These are phyloP conservation scores for Didymella arachidicola DNA, from an alignment of 2,329 filamentous ascomycete species.

Conservation along the genomic window DNA sequence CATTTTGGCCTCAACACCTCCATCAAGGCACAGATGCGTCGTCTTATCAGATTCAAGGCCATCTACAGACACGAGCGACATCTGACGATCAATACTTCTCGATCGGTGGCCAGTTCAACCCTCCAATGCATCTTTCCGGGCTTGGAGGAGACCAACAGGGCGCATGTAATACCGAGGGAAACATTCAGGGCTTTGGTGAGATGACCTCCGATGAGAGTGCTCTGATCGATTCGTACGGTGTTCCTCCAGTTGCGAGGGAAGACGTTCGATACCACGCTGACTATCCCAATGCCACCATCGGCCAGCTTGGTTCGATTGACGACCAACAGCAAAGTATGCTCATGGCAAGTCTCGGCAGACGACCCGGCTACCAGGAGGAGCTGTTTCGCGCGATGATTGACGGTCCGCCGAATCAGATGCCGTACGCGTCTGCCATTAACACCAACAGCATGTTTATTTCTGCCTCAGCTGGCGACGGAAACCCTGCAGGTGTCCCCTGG, in stretches of 20 bases:
- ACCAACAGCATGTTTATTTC: neutral
- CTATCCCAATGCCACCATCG: neutral
- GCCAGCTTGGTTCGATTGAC: neutral
- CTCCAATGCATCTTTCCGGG: neutral
- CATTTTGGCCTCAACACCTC: neutral
- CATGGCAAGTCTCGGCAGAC: neutral
- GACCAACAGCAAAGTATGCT: neutral
- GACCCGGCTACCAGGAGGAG: neutral
- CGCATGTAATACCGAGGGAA: neutral
- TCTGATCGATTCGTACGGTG: neutral
- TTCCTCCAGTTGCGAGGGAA: neutral
- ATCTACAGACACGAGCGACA: neutral
- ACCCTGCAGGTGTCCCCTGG: neutral
- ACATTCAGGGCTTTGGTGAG: neutral
- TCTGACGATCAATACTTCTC: neutral
- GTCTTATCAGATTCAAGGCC: neutral
- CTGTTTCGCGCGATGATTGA: neutral
- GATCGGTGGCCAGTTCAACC: neutral
- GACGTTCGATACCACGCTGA: neutral
- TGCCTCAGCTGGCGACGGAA: neutral
- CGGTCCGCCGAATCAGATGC: neutral
- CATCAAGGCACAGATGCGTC: neutral
- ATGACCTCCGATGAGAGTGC: neutral
- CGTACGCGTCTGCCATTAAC: neutral
- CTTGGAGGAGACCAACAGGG: neutral